Evolutionary conservation across 2,329 filamentous ascomycete genomes (phyloP).

Genomic region (Metarhizium brunneum): DNA sequence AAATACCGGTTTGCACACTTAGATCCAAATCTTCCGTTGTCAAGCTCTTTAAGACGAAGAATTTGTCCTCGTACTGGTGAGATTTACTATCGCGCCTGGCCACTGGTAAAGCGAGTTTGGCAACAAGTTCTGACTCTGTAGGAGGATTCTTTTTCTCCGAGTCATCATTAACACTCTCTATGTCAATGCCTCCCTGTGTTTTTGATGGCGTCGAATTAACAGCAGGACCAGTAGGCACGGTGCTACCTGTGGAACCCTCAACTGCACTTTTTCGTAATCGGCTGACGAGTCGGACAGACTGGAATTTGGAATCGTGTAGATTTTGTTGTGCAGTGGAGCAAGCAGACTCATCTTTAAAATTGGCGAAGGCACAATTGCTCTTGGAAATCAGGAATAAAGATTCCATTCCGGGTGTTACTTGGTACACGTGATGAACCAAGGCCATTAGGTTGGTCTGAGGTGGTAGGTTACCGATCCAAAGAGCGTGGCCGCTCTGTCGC

Average conservation of each 20-base stretch:
- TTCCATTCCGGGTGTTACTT: constrained; percentile 68
- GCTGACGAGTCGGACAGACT: constrained; percentile 78
- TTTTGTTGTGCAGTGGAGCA: constrained; percentile 71
- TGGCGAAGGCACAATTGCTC: constrained; percentile 95
- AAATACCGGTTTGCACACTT: constrained; percentile 79
- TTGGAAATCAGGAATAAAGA: constrained; percentile 93
- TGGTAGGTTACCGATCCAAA: constrained; percentile 94
- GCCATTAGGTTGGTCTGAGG: constrained; percentile 72
- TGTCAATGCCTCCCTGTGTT: neutral
- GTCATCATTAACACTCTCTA: neutral
- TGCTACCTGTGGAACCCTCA: constrained; percentile 34
- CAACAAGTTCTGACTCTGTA: constrained; percentile 1
- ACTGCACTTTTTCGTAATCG: constrained; percentile 56
- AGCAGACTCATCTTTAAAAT: constrained; percentile 73
- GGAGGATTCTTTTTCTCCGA: constrained; percentile 5
- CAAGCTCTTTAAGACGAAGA: constrained; percentile 88
- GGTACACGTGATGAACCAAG: constrained; percentile 85
- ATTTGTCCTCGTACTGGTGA: constrained; percentile 26
- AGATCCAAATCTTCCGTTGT: constrained; percentile 84
- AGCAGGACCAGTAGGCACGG: constrained; percentile 45
- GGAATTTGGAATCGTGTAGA: constrained; percentile 85
- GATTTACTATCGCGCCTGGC: neutral
- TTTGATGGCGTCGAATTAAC: constrained; percentile 5
- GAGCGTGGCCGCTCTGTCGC: constrained; percentile 65
- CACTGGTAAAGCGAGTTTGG: neutral